Base-by-base conservation (phyloP, 805 yeast genomes). In the Lachancea waltii region DNA sequence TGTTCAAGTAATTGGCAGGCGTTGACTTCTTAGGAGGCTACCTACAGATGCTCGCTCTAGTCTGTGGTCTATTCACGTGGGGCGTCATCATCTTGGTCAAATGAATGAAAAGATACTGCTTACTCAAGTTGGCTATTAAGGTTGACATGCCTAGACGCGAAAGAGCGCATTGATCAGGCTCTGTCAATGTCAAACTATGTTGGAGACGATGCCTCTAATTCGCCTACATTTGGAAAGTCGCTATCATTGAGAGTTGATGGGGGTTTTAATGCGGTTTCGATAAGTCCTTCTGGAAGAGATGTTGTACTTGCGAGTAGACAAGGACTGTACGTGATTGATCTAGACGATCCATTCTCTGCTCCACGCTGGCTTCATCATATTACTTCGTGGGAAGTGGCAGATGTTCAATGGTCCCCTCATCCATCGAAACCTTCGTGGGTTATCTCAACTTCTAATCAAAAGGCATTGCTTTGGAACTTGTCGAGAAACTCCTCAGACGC, bases 301-400 rank as follows among this genome's bases (percentile, higher is more conserved):
- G 95, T 87, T 5, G 97, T 85, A 3, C 63, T 92, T 21, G 98
- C 97, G 0, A 62, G 78, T 19, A 70, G 85, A 19, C 70, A 80
- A 39, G 98, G 98, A 0, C 68, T 92, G 10, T 84, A 79, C 58
- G 78, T 92, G 26, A 80, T 90, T n/a, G 97, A 92, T 62, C 62
- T 92, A 29, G 95, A 90, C 53, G 96, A 92, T 58, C 98, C 97
- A 1, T 90, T 85, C 61, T 77, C 90, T 0, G 87, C 95, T 1
- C 98, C 98, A 0, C 68, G 98, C 42, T 86, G 94, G 89, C 72
- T 92, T 11, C 94, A 80, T 39, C 96, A 92, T 54, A 70, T 79
- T 24, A 90, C 97, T 0, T 79, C 95, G 0, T 92, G 97, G 97
- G 97, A 92, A 59, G 98, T 92, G 3, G 96, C 98, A 0, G 97